phyloP scores from a whole-genome alignment of 2,329 filamentous ascomycete species.

The Aspergillus phoenicis region DNA sequence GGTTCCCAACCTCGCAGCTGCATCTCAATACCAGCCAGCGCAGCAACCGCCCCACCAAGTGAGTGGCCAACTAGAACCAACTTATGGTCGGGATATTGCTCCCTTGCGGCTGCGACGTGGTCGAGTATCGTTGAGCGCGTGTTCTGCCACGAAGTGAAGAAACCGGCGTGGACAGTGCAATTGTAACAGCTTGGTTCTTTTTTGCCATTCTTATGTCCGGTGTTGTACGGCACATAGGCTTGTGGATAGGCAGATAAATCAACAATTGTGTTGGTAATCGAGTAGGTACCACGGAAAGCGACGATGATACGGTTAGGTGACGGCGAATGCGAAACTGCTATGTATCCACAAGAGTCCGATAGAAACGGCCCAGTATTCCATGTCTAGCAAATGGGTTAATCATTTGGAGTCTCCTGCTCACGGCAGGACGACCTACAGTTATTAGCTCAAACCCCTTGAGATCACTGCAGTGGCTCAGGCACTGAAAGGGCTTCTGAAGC shows the following conservation, averaged over 20 bases:
- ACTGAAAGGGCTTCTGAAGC: constrained; percentile 79
- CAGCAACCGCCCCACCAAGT: constrained; percentile 87
- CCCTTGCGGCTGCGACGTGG: constrained; percentile 61
- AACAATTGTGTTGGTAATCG: constrained; percentile 84
- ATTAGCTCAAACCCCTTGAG: constrained; percentile 79
- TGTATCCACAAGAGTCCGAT: constrained; percentile 90
- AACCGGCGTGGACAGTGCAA: constrained; percentile 91
- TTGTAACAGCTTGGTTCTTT: constrained; percentile 67
- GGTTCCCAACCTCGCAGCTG: constrained; percentile 74
- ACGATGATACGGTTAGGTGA: constrained; percentile 70
- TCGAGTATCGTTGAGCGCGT: constrained; percentile 71
- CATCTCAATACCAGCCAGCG: constrained; percentile 82
- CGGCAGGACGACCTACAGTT: constrained; percentile 48
- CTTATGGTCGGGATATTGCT: constrained; percentile 68
- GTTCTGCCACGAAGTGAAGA: constrained; percentile 79
- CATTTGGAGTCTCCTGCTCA: not conserved
- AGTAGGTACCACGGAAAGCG: constrained; percentile 93
- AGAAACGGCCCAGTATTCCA: constrained; percentile 90
- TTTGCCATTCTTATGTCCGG: constrained; percentile 52
- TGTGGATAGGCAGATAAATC: constrained; percentile 90
- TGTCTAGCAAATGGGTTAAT: constrained; percentile 49
- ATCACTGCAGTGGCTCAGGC: constrained; percentile 80
- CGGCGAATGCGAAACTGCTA: constrained; percentile 77
- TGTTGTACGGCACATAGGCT: constrained; percentile 80
- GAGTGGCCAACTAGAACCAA: constrained; percentile 86